Base-by-base conservation (phyloP, 1,284 basidiomycete species). In the Malassezia slooffiae region DNA sequence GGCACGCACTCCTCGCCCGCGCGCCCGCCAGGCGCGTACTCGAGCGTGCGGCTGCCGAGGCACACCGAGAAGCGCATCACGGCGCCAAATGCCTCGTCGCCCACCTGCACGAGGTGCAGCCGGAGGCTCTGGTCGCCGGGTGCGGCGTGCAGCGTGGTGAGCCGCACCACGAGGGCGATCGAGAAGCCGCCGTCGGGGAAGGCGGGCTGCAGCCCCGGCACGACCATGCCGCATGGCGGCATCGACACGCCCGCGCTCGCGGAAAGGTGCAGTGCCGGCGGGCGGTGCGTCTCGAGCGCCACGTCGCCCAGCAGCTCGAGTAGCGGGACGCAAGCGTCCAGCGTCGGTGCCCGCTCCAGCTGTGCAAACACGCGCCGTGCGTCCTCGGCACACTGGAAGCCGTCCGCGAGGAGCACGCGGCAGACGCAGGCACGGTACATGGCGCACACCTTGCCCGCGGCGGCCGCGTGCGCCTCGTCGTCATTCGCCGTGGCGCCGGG, bases 181-280 rank as follows among this genome's bases (percentile, higher is more conserved):
- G 10, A 35, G 34, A 2, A n/a, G 7, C 33, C 30, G 30, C 34
- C 33, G 10, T 29, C 16, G 3, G 22, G 15, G 7, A 20, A 10
- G 4, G 17, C 35, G 8, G 42, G 10, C 3, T 17, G 32, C 15
- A 47, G 15, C 19, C 13, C 6, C 10, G 42, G 15, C 21, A 50
- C 47, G n/a, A 64, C 53, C 9, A 58, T 53, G 24, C 54, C 62
- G 15, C 63, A 62, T 10, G 35, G 40, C 1, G 57, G 54, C 2
- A 38, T 17, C 0, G 53, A 1, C 0, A 34, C 15, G 5, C 30
- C 20, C 8, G 58, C 43, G 11, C 41, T 38, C 41, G 55, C 46
- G 33, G 40, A 48, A 42, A 65, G 57, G 7, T 39, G 44, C 3
- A 61, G 43, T 0, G 41, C 43, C 36, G 58, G 54, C 7, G 61